Conservation (phyloP, 768 basidiomycete species). For the Hysterangium stoloniferum region DNA sequence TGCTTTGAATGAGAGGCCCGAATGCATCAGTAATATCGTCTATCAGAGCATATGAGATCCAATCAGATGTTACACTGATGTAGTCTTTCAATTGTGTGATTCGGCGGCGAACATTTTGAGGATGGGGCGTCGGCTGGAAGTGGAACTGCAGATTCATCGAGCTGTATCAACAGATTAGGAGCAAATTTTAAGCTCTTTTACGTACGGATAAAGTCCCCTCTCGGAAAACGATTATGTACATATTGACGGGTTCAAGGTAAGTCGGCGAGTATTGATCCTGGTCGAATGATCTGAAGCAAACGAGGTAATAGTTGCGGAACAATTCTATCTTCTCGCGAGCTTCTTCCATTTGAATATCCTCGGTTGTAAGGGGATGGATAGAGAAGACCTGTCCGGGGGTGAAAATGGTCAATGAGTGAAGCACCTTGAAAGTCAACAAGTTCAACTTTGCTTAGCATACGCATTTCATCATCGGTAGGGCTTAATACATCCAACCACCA, state of each 20-base stretch:
- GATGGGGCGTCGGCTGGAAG: constrained; percentile 94
- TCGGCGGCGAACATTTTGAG: constrained; percentile 93
- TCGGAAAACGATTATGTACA: constrained; percentile 99
- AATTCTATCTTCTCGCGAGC: constrained; percentile 99
- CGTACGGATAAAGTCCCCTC: constrained; percentile 91
- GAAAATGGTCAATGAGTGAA: constrained; percentile 5
- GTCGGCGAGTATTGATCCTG: constrained; percentile 97
- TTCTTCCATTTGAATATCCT: constrained; percentile 99
- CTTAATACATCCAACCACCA: constrained; percentile 97
- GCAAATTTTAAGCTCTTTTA: constrained; percentile 12
- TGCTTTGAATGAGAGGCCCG: constrained; percentile 95
- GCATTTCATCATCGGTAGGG: constrained; percentile 98
- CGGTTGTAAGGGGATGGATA: constrained; percentile 96
- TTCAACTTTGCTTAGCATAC: constrained; percentile 80
- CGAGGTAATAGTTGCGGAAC: constrained; percentile 97
- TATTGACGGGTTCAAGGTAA: constrained; percentile 95
- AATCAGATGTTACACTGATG: constrained; percentile 97
- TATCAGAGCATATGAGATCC: constrained; percentile 99
- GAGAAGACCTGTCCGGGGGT: constrained; percentile 67
- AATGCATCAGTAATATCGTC: constrained; percentile 99
- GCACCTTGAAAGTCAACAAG: background rate
- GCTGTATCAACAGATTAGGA: background rate
- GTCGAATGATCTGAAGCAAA: constrained; percentile 98
- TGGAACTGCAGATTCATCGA: constrained; percentile 62
- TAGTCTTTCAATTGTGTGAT: constrained; percentile 99